phyloP scores from a whole-genome alignment of 2,329 filamentous ascomycete species.

The Emericellopsis cladophorae region DNA sequence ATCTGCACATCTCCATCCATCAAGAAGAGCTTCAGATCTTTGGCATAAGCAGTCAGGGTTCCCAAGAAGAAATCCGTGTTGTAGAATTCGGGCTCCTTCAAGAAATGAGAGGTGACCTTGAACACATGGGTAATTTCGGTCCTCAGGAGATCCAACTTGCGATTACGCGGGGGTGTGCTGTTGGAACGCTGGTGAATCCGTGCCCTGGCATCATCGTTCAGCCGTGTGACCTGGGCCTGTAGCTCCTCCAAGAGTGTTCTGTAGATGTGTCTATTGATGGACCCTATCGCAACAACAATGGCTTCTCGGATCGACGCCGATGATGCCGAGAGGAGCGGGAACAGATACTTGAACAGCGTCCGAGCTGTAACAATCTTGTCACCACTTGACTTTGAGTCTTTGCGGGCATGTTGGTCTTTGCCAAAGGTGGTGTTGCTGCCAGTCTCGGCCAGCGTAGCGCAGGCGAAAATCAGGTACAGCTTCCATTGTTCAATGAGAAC shows the following conservation, averaged over 20 bases:
- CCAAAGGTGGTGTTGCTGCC: conserved; percentile 36
- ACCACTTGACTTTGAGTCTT: conserved; percentile 57
- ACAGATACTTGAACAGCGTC: conserved; percentile 81
- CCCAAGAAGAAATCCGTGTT: conserved; percentile 83
- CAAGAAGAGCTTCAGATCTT: conserved; percentile 84
- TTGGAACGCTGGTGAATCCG: conserved; percentile 77
- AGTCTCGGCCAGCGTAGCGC: conserved; percentile 81
- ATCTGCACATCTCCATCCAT: conserved; percentile 92
- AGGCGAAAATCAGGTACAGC: conserved; percentile 91
- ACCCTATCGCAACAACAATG: conserved; percentile 82
- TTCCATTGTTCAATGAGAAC: conserved; percentile 96
- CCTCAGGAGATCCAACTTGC: conserved; percentile 72
- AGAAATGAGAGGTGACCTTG: conserved; percentile 81
- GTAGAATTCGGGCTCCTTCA: conserved; percentile 66
- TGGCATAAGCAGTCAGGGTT: conserved; percentile 80
- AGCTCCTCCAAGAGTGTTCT: conserved; percentile 81
- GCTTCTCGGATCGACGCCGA: conserved; percentile 77
- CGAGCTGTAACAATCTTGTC: conserved; percentile 79
- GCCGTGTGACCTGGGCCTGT: conserved; percentile 72
- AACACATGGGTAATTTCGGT: conserved; percentile 96
- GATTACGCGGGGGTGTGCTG: conserved; percentile 70
- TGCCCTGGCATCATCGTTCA: conserved; percentile 78
- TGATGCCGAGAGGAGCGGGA: conserved; percentile 71
- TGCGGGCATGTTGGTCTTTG: conserved; percentile 66
- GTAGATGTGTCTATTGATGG: conserved; percentile 91